Percentiles rank a stretch among this genome's conserved stretches.
Evolutionary conservation across 2,329 filamentous ascomycete genomes (phyloP).

Genomic region (Fusarium sp.): DNA sequence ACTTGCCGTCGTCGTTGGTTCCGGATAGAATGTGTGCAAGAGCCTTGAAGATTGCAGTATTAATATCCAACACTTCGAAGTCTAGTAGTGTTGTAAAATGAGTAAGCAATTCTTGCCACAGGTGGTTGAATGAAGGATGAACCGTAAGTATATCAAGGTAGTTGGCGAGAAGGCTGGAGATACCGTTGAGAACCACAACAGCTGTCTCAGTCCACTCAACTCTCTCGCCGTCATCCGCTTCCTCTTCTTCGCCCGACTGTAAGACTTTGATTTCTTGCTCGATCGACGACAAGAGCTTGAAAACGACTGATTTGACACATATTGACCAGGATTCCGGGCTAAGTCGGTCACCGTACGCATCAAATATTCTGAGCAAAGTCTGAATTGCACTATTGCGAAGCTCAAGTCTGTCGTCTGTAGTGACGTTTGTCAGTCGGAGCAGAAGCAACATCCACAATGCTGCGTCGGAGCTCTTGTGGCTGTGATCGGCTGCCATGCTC

Average conservation of each 20-base stretch:
- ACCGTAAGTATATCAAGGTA: constrained; percentile 80
- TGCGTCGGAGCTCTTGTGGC: constrained; percentile 73
- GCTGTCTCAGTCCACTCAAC: constrained; percentile 80
- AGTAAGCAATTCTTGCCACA: constrained; percentile 81
- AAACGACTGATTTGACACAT: constrained; percentile 84
- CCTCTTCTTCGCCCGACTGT: constrained; percentile 54
- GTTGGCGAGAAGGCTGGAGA: constrained; percentile 78
- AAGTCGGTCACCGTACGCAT: constrained; percentile 87
- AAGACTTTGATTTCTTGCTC: constrained; percentile 65
- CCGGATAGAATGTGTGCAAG: constrained; percentile 72
- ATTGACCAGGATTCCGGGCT: constrained; percentile 84
- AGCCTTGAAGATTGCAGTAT: constrained; percentile 77
- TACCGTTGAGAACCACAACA: constrained; percentile 78
- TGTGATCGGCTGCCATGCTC: constrained; percentile 69
- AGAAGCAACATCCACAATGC: constrained; percentile 85
- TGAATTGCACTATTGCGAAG: constrained; percentile 90
- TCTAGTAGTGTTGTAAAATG: constrained; percentile 76
- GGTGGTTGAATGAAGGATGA: constrained; percentile 74
- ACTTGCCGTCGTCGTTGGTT: constrained; percentile 58
- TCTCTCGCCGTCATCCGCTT: constrained; percentile 58
- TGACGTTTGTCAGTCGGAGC: constrained; percentile 77
- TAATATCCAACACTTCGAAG: constrained; percentile 76
- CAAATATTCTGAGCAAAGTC: constrained; percentile 90
- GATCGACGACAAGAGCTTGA: constrained; percentile 81
- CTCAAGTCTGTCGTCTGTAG: constrained; percentile 78